Percentiles rank a stretch among this genome's conserved stretches.
Conservation (phyloP, 2,329 filamentous ascomycete species). For the Pseudodiploospora longispora region DNA sequence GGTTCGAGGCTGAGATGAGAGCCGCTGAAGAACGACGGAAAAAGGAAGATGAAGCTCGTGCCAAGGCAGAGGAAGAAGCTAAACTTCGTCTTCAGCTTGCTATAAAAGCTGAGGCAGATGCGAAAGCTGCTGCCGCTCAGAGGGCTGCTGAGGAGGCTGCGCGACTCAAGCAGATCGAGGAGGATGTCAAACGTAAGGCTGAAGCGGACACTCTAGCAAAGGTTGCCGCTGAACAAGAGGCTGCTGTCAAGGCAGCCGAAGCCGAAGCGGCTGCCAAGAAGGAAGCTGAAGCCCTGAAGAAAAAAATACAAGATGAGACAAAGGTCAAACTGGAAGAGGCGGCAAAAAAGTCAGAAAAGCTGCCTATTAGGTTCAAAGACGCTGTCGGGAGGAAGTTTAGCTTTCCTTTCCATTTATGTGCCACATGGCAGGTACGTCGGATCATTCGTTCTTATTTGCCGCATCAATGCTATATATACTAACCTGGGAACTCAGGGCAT, state of each 20-base stretch:
- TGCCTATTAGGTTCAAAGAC: conserved; percentile 83
- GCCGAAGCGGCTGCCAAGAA: conserved; percentile 41
- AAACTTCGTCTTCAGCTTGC: conserved; percentile 33
- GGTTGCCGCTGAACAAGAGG: conserved; percentile 32
- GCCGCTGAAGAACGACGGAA: conserved; percentile 35
- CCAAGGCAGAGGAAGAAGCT: conserved; percentile 41
- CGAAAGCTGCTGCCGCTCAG: conserved; percentile 33
- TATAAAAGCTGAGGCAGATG: conserved; percentile 31
- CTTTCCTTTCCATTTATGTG: conserved; percentile 80
- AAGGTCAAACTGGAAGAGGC: conserved; percentile 39
- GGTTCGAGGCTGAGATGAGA: conserved; percentile 34
- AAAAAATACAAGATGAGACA: conserved; percentile 49
- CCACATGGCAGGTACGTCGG: conserved; percentile 67
- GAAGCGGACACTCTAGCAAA: conserved; percentile 32
- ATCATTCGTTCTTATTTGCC: background rate
- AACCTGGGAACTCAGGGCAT: conserved; percentile 51
- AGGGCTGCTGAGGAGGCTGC: conserved; percentile 36
- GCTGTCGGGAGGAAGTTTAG: conserved; percentile 86
- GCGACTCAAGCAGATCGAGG: conserved; percentile 27
- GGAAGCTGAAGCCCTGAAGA: conserved; percentile 52
- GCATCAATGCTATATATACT: background rate
- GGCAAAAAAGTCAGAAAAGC: conserved; percentile 51
- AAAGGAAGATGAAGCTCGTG: conserved; percentile 29
- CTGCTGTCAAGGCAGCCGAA: conserved; percentile 31
- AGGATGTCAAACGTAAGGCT: conserved; percentile 29